A percentile compares a stretch with the other conserved stretches of the same genome.
phyloP scores from a whole-genome alignment of 192 early-diverging fungal genomes.

The Backusella morwellensis region DNA sequence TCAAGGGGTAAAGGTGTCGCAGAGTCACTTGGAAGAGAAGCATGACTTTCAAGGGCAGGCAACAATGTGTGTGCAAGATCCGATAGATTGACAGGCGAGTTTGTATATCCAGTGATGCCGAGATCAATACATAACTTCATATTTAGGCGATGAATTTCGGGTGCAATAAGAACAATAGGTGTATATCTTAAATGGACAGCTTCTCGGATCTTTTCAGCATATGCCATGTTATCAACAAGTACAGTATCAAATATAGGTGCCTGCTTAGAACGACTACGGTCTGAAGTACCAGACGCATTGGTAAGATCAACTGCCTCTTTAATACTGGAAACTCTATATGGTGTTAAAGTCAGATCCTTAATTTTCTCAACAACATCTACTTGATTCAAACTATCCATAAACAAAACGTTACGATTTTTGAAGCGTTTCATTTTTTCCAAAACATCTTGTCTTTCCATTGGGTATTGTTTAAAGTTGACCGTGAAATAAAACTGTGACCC shows the following conservation, averaged over 20 bases:
- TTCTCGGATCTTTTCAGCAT: slow-evolving; percentile 64
- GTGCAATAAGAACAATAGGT: slow-evolving; percentile 73
- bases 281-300: slow-evolving; percentile 28
- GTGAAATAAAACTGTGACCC: slow-evolving; percentile 81
- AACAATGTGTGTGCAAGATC: slow-evolving; percentile 71
- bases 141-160: slow-evolving; percentile 53
- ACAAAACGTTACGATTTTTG: slow-evolving; percentile 56
- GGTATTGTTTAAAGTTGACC: slow-evolving; percentile 47
- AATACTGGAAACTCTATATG: slow-evolving; percentile 42
- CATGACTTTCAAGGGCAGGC: slow-evolving; percentile 65
- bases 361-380: slow-evolving; percentile 47
- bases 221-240: slow-evolving; percentile 62
- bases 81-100: slow-evolving; percentile 58
- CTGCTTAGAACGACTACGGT: slow-evolving; percentile 20
- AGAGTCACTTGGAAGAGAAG: slow-evolving; percentile 53
- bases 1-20: slow-evolving; percentile 48
- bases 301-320: slow-evolving; percentile 45
- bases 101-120: slow-evolving; percentile 70
- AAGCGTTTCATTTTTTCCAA: slow-evolving; percentile 49
- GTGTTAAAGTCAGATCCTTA: slow-evolving; percentile 47
- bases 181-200: slow-evolving; percentile 60
- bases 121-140: slow-evolving; percentile 70
- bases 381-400: slow-evolving; percentile 55
- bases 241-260: slow-evolving; percentile 62
- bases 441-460: slow-evolving; percentile 37